A percentile compares a stretch with the other conserved stretches of the same genome.
Conservation (phyloP, 331 rosid genomes). For the Phaseolus coccineus region DNA sequence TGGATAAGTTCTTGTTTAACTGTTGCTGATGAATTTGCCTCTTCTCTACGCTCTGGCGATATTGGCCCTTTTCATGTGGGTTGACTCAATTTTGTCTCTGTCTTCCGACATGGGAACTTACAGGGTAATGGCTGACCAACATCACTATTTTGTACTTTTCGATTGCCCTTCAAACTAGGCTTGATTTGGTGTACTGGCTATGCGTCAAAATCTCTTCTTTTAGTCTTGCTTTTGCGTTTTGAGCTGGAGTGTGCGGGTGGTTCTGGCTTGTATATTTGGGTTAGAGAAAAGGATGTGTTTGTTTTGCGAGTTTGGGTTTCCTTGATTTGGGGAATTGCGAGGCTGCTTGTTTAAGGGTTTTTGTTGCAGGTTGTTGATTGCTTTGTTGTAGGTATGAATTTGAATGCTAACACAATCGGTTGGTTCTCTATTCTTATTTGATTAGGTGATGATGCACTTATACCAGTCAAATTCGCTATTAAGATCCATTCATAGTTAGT, state of each 20-base stretch:
- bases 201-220: not conserved
- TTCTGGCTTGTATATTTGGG: not conserved
- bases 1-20: constrained; percentile 74
- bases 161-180: not conserved
- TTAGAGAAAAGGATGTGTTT: constrained; percentile 7
- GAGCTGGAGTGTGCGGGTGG: not conserved
- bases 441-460: not conserved
- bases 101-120: not conserved
- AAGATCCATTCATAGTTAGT: constrained; percentile 22
- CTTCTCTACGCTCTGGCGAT: constrained; percentile 75
- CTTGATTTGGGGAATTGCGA: constrained; percentile 25
- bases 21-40: constrained; percentile 75
- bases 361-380: constrained; percentile 26
- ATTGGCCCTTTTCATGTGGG: constrained; percentile 57
- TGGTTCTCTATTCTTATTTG: constrained; percentile 6
- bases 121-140: constrained; percentile 3
- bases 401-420: not conserved
- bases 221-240: constrained; percentile 16
- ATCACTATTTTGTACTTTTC: constrained; percentile 13
- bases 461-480: constrained; percentile 6
- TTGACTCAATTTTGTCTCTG: constrained; percentile 24
- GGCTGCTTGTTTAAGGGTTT: constrained; percentile 1
- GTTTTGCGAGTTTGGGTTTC: constrained; percentile 20
- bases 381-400: constrained; percentile 20
- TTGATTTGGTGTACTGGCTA: constrained; percentile 29